Conservation (phyloP, 257 asterid species). For the Fraxinus pennsylvanica region DNA sequence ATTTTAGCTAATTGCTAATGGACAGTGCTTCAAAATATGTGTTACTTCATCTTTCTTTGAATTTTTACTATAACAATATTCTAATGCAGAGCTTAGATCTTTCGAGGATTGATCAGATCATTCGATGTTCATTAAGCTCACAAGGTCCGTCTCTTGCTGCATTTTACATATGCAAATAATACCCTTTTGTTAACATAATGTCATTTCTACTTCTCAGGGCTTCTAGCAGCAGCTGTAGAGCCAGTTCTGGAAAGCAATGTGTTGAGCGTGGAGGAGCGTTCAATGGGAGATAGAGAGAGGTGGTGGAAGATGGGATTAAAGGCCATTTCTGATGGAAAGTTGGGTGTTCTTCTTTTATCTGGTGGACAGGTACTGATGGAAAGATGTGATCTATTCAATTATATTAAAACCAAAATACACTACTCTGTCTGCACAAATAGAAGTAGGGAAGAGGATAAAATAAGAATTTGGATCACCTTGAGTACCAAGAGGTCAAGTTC, state of each 20-base stretch:
- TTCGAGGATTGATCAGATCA: conserved; percentile 81
- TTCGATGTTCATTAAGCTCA: conserved; percentile 75
- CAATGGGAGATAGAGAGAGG: conserved; percentile 82
- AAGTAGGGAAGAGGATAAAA: too few relatives aligned
- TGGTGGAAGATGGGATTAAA: conserved; percentile 93
- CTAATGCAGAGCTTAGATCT: conserved; percentile 78
- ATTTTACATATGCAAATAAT: conserved; percentile 20
- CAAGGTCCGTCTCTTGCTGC: conserved; percentile 53
- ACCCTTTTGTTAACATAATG: not conserved
- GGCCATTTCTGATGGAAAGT: conserved; percentile 83
- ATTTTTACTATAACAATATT: not conserved
- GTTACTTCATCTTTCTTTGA: too few relatives aligned
- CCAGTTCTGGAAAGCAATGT: conserved; percentile 77
- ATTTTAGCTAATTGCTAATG: not conserved
- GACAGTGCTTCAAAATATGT: too few relatives aligned
- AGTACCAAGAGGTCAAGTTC: too few relatives aligned
- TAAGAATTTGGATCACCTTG: too few relatives aligned
- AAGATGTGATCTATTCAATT: too few relatives aligned
- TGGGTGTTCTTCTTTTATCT: conserved; percentile 83
- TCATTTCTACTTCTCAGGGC: conserved; percentile 40
- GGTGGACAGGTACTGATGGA: conserved; percentile 97
- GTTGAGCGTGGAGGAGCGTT: conserved; percentile 81
- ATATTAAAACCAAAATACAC: too few relatives aligned
- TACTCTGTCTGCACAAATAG: too few relatives aligned
- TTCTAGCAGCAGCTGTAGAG: conserved; percentile 74